phyloP scores from a whole-genome alignment of 768 basidiomycete species.

The Zangia roseola region DNA sequence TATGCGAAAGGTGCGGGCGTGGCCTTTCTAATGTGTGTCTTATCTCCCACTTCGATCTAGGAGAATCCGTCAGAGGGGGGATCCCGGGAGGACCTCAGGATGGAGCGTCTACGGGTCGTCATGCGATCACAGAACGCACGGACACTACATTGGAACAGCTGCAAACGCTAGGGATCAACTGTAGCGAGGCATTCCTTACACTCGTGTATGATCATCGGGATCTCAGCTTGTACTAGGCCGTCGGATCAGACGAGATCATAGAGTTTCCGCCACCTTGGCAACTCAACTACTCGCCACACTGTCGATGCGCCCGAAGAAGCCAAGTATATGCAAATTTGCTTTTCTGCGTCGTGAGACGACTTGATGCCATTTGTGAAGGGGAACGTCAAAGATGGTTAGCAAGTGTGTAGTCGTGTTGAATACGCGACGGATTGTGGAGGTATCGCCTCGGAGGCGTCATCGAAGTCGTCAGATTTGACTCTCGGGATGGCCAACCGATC shows the following conservation, averaged over 20 bases:
- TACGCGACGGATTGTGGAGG: constrained; percentile 26
- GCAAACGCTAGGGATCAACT: constrained; percentile 20
- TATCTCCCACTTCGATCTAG: neutral
- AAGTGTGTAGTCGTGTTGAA: constrained; percentile 23
- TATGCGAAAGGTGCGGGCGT: constrained; percentile 10
- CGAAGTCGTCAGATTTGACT: constrained; percentile 22
- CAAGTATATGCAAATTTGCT: constrained; percentile 1
- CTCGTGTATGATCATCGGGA: constrained; percentile 25
- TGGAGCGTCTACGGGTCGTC: constrained; percentile 52
- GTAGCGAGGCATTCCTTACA: constrained; percentile 23
- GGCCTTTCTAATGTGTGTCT: neutral
- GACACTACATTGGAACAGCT: constrained; percentile 32
- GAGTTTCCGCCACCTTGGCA: constrained; percentile 22
- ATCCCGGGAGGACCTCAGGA: constrained; percentile 27
- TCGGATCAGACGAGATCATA: constrained; percentile 25
- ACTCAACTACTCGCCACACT: too few species aligned
- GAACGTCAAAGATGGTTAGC: constrained; percentile 17
- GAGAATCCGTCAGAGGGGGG: constrained; percentile 16
- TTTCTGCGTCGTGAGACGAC: neutral
- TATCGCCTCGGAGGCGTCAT: constrained; percentile 22
- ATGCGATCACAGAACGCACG: constrained; percentile 91
- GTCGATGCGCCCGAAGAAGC: constrained; percentile 22
- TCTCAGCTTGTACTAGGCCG: constrained; percentile 19
- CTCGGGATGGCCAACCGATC: constrained; percentile 18
- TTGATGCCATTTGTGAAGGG: constrained; percentile 11